These are phyloP conservation scores for Trichoderma citrinoviride DNA, from an alignment of 2,329 filamentous ascomycete species.

Conservation along the genomic window DNA sequence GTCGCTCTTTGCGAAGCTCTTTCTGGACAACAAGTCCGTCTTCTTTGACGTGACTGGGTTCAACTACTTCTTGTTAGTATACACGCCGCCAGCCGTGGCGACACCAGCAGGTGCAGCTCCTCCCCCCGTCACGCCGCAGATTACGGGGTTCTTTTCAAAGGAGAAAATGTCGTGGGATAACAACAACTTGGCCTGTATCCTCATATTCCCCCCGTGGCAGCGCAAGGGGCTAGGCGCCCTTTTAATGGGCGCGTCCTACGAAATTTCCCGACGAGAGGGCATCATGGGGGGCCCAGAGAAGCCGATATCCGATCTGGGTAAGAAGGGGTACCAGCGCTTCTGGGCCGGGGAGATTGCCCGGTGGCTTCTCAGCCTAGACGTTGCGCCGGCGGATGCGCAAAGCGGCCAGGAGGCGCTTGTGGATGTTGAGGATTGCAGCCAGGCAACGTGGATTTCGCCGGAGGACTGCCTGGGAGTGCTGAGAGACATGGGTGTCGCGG, in stretches of 20 bases:
- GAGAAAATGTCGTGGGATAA: slow-evolving; percentile 99
- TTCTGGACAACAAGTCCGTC: slow-evolving; percentile 96
- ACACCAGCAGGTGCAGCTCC: slow-evolving; percentile 19
- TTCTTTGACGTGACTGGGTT: slow-evolving; percentile 96
- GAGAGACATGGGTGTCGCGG: slow-evolving; percentile 72
- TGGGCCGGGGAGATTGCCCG: slow-evolving; percentile 83
- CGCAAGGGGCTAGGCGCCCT: slow-evolving; percentile 82
- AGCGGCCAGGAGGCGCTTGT: slow-evolving; percentile 47
- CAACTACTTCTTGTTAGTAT: slow-evolving; percentile 88
- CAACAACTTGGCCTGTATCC: slow-evolving; percentile 94
- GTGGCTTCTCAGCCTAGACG: slow-evolving; percentile 53
- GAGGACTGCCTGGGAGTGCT: slow-evolving; percentile 81
- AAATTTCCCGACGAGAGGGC: slow-evolving; percentile 79
- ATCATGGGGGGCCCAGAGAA: slow-evolving; percentile 91
- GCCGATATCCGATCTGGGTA: slow-evolving; percentile 81
- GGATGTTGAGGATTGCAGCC: slow-evolving; percentile 69
- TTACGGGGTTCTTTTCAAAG: slow-evolving; percentile 97
- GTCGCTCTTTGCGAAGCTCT: slow-evolving; percentile 93
- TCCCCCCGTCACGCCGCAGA: slow-evolving; percentile 36
- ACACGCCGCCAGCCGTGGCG: slow-evolving; percentile 50
- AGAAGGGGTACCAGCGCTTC: slow-evolving; percentile 77
- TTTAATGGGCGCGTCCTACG: slow-evolving; percentile 91
- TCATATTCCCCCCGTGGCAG: slow-evolving; percentile 95
- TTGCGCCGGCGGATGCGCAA: slow-evolving; percentile 33
- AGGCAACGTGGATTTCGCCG: slow-evolving; percentile 75